A percentile compares a stretch with the other conserved stretches of the same genome.
phyloP scores from a whole-genome alignment of 805 yeast genomes.

The Kuraishia ogatae region DNA sequence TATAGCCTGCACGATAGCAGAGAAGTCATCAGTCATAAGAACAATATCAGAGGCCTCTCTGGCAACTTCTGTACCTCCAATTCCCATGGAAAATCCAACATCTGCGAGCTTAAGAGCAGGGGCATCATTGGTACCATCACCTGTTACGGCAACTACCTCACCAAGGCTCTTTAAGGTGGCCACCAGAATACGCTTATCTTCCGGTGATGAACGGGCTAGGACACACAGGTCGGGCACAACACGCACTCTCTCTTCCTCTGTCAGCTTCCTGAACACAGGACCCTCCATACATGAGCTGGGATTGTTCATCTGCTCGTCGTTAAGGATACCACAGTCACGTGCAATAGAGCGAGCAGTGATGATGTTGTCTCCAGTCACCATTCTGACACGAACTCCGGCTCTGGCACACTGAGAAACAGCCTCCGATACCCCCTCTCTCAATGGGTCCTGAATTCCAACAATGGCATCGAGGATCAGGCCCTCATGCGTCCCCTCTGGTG shows the following conservation, averaged over 20 bases:
- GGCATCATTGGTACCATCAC: constrained; percentile 99
- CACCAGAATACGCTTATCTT: constrained; percentile 84
- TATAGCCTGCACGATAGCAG: constrained; percentile 92
- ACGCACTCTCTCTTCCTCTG: constrained; percentile 42
- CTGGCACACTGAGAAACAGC: constrained; percentile 79
- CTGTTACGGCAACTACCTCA: constrained; percentile 97
- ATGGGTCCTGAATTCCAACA: constrained; percentile 93
- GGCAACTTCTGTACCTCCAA: constrained; percentile 97
- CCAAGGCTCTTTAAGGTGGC: constrained; percentile 70
- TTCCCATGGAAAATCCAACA: constrained; percentile 98
- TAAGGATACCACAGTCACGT: constrained; percentile 69
- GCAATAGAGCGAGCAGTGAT: constrained; percentile 91
- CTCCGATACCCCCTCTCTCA: constrained; percentile 81
- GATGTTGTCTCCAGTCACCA: constrained; percentile 97
- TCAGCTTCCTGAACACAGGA: constrained; percentile 69
- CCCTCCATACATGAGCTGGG: constrained; percentile 82
- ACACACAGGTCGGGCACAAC: constrained; percentile 75
- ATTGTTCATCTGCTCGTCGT: constrained; percentile 40
- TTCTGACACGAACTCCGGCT: constrained; percentile 92
- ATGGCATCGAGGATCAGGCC: constrained; percentile 58
- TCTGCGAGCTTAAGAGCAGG: constrained; percentile 96
- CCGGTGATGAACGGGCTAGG: constrained; percentile 92
- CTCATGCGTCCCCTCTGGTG: constrained; percentile 3
- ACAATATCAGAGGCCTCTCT: constrained; percentile 98
- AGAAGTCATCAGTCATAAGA: constrained; percentile 89